phyloP scores from a whole-genome alignment of 306 rosid species.

The Prinsepia uniflora region DNA sequence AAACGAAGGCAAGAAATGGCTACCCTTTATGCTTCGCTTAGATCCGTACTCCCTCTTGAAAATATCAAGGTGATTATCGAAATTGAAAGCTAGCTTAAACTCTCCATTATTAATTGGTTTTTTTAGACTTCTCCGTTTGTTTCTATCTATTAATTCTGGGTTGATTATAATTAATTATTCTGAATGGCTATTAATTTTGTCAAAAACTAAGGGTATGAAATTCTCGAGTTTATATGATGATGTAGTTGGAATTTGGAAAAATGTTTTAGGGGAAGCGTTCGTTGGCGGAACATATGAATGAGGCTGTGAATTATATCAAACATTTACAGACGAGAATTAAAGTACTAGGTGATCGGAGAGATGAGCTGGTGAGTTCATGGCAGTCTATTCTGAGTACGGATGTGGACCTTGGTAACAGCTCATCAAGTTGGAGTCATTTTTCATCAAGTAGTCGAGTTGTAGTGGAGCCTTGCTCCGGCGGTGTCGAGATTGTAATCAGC shows the following conservation, averaged over 20 bases:
- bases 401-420: constrained; percentile 2
- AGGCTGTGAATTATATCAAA: constrained; percentile 29
- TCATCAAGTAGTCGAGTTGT: constrained; percentile 17
- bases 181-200: neutral
- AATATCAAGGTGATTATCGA: constrained; percentile 15
- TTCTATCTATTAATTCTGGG: neutral
- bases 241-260: neutral
- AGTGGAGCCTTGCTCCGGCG: constrained; percentile 40
- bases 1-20: constrained; percentile 33
- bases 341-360: constrained; percentile 15
- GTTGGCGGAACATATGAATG: constrained; percentile 28
- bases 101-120: neutral
- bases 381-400: neutral
- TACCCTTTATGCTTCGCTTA: constrained; percentile 18
- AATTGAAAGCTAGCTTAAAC: neutral
- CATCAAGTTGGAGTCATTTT: neutral
- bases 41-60: constrained; percentile 30
- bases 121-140: neutral
- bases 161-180: neutral
- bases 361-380: constrained; percentile 1
- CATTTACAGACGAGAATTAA: constrained; percentile 9
- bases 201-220: neutral
- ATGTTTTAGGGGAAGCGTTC: constrained; percentile 28
- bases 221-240: neutral
- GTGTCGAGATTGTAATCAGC: constrained; percentile 46